Evolutionary conservation across 2,329 filamentous ascomycete species (phyloP).

Genomic region (Cladosporium oxysporum): DNA sequence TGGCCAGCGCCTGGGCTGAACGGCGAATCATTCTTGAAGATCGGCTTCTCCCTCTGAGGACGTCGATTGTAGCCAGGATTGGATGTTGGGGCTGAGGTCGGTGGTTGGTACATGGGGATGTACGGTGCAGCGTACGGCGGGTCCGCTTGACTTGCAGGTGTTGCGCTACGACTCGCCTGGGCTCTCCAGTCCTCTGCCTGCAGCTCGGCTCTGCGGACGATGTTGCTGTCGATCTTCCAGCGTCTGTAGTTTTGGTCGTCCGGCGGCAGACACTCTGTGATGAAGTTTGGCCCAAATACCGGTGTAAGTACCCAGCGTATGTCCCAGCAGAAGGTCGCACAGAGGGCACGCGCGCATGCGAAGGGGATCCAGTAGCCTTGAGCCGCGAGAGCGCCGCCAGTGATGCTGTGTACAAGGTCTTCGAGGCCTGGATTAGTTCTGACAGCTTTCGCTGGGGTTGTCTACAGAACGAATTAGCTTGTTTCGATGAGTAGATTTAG

Average conservation of each 20-base stretch:
- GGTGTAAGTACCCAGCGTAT: slow-evolving; percentile 87
- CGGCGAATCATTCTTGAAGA: slow-evolving; percentile 31
- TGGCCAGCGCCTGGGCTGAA: slow-evolving; percentile 27
- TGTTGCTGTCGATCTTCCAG: slow-evolving; percentile 44
- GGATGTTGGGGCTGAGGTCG: slow-evolving; percentile 21
- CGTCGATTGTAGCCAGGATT: slow-evolving; percentile 13
- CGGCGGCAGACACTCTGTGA: slow-evolving; percentile 66
- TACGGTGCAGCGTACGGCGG: background rate
- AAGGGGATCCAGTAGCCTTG: slow-evolving; percentile 99
- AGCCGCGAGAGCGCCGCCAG: slow-evolving; percentile 83
- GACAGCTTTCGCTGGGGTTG: slow-evolving; percentile 78
- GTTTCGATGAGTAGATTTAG: background rate
- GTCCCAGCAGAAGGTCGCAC: slow-evolving; percentile 82
- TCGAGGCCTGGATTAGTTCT: slow-evolving; percentile 68
- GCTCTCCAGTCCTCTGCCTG: slow-evolving; percentile 43
- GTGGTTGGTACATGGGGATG: slow-evolving; percentile 23
- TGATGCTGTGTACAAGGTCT: slow-evolving; percentile 95
- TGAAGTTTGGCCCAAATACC: slow-evolving; percentile 83
- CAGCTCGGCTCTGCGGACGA: slow-evolving; percentile 40
- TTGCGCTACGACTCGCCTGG: slow-evolving; percentile 23
- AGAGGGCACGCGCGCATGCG: slow-evolving; percentile 79
- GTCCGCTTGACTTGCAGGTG: slow-evolving; percentile 14
- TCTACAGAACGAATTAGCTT: slow-evolving; percentile 55
- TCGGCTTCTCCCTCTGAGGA: slow-evolving; percentile 23
- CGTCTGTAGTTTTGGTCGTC: slow-evolving; percentile 59